Base-by-base conservation (phyloP, 257 asterid genomes). In the Solanum commersonii region DNA sequence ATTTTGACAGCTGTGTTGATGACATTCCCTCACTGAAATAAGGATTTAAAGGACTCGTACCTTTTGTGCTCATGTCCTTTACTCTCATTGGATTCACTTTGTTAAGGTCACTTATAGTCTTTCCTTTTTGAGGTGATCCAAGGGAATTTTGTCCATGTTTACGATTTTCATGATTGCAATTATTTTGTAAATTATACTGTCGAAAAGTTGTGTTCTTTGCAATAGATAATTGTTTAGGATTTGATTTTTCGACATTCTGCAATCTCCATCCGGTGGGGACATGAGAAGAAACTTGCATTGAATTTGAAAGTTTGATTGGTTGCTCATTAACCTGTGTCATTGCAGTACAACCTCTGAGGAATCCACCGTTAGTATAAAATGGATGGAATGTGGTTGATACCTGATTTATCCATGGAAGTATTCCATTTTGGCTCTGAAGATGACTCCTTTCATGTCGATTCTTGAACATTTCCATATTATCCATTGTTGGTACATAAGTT, bases 21-120 rank as follows among this genome's bases (percentile, higher is more conserved):
- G 23, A 13, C 77, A 70, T 29, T 10, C 3, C 37, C 38, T 14
- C 38, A 29, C 10, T 29, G 1, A 10, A 70, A 29, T 76, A 68
- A 70, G 6, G 3, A 35, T 73, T 18, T 2, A 67, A 12, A 67
- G 73, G 3, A 8, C 33, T 12, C 35, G 25, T 67, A 67, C 34
- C 4, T 67, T 5, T 67, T 16, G 2, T 67, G 15, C 34, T 67
- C 73, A 25, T 67, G 16, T 10, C 18, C 2, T 67, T 31, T 67
- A 2, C 35, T 12, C 31, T 89, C 31, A 23, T 87, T 34, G 84
- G 13, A 49, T 89, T 86, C 31, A 79, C 86, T 2, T 52, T 81
- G 72, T 40, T 90, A 8, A 92, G 81, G 83, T 92, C 92, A 49
- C 92, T 90, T 20, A 89, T 89, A 5, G 90, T 90, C 68, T 59